These are phyloP conservation scores for Candolleomyces aberdarensis DNA, from an alignment of 768 basidiomycete genomes.

Conservation along the genomic window DNA sequence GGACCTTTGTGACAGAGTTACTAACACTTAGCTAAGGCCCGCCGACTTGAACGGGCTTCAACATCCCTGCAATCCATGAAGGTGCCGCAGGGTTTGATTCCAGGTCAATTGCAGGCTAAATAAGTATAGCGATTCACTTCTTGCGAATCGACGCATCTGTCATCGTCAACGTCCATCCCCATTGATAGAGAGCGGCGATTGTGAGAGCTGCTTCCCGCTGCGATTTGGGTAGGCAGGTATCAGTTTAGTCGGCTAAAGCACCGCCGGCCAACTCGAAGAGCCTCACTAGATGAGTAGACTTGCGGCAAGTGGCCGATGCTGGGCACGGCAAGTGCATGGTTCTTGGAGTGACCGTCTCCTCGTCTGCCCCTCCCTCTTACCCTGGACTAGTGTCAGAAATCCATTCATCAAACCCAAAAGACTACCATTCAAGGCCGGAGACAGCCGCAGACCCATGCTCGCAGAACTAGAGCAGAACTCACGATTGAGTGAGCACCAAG, in stretches of 20 bases:
- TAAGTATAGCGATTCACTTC: constrained; percentile 43
- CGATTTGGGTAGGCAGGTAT: constrained; percentile 70
- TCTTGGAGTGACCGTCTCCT: no score
- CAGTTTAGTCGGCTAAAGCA: constrained; percentile 68
- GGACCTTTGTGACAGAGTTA: constrained; percentile 15
- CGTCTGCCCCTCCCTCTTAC: no score
- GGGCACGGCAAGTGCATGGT: no score
- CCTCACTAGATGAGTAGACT: constrained; percentile 78
- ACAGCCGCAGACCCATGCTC: no score
- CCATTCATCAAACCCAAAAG: no score
- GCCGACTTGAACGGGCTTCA: constrained; percentile 69
- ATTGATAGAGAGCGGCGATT: constrained; percentile 88
- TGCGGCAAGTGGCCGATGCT: no score
- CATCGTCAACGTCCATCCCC: constrained; percentile 82
- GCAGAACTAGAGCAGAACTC: no score
- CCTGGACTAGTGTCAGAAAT: no score
- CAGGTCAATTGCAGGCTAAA: constrained; percentile 4
- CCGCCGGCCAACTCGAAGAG: constrained; percentile 89
- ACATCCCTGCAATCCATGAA: constrained; percentile 77
- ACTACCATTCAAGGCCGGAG: no score
- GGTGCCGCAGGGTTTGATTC: background rate
- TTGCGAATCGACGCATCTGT: constrained; percentile 77
- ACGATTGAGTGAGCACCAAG: no score
- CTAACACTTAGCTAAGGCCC: constrained; percentile 84
- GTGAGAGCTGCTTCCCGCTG: constrained; percentile 83